Evolutionary conservation across 2,329 filamentous ascomycete genomes (phyloP), one percentile per base, ranked within the genome.

Genomic region (Alternaria angustiovoidea): DNA sequence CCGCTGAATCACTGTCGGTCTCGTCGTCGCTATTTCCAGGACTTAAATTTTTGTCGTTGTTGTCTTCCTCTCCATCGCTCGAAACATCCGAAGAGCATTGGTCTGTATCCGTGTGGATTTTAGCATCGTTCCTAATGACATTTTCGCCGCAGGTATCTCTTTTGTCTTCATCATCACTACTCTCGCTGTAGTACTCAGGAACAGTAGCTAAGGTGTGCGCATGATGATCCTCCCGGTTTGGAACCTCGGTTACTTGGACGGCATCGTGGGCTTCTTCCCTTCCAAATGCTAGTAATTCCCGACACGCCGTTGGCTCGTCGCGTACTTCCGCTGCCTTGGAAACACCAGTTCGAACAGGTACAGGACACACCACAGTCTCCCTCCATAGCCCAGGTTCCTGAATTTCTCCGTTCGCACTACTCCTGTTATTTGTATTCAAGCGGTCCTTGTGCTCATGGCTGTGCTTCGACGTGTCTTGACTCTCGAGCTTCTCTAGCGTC

Each of bases 401-500:
- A 7, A 1, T 16, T 22, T 6, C 22, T 7, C 28, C 18, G 20
- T 20, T 7, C 1, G 7, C 14, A 12, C 14, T 12, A 3, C 7
- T 14, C 4, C 14, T 7, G 1, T 24, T 18, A 14, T 8, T 5
- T 26, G 34, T 8, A 6, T 4, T 1, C 38, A 57, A 20, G 28
- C 34, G 38, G 26, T 11, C n/a, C 16, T 57, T 28, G 14, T 28
- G 46, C 16, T 46, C 36, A 4, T 26, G 26, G 14, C 26, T 12
- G 12, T 48, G 42, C 20, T 36, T 54, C 41, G 28, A 54, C 5
- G 14, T 26, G 1, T 42, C 34, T 36, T 59, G 18, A 11, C 34
- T n/a, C 16, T 48, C 56, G 39, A 49, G 51, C 20, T 54, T 59
- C 49, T 59, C 49, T 3, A 48, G 56, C 36, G 56, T 54, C 36